Conservation (phyloP, 1,284 basidiomycete species). For the Schizophyllum commune region DNA sequence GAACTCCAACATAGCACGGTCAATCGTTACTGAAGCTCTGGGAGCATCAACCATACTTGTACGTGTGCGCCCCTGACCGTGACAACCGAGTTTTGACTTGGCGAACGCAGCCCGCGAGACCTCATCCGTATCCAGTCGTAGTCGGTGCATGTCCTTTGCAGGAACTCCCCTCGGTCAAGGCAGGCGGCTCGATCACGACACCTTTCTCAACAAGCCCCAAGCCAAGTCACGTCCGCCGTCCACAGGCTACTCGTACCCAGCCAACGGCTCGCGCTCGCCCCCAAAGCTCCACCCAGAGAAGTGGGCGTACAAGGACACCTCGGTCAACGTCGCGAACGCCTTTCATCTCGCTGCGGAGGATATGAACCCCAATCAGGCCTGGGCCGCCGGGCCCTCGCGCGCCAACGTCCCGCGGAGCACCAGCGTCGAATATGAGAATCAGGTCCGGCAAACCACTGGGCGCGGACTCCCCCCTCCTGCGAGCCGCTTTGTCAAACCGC, state of each 20-base stretch:
- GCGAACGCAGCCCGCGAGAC: constrained; percentile 1
- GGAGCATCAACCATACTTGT: neutral
- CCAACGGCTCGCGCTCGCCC: constrained; percentile 49
- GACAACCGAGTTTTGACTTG: constrained; percentile 3
- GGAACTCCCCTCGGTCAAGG: constrained; percentile 74
- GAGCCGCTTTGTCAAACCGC: constrained; percentile 34
- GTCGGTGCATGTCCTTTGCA: constrained; percentile 71
- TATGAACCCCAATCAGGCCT: constrained; percentile 53
- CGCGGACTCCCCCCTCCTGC: constrained; percentile 55
- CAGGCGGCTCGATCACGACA: constrained; percentile 72
- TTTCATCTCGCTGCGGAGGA: constrained; percentile 60
- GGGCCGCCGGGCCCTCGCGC: constrained; percentile 53
- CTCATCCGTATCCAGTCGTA: constrained; percentile 1
- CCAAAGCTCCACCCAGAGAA: constrained; percentile 57
- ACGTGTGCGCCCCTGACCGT: constrained; percentile 3
- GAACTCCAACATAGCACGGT: neutral
- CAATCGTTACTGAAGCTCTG: neutral
- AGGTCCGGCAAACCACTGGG: constrained; percentile 42
- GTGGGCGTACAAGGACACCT: constrained; percentile 71
- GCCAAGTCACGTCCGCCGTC: constrained; percentile 36
- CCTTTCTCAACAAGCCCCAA: constrained; percentile 61
- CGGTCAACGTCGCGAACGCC: constrained; percentile 77
- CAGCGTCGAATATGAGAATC: constrained; percentile 70
- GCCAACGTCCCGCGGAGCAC: constrained; percentile 56
- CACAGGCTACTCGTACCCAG: constrained; percentile 60